Evolutionary conservation across 306 rosid species (phyloP).

Genomic region (Argentina anserina): DNA sequence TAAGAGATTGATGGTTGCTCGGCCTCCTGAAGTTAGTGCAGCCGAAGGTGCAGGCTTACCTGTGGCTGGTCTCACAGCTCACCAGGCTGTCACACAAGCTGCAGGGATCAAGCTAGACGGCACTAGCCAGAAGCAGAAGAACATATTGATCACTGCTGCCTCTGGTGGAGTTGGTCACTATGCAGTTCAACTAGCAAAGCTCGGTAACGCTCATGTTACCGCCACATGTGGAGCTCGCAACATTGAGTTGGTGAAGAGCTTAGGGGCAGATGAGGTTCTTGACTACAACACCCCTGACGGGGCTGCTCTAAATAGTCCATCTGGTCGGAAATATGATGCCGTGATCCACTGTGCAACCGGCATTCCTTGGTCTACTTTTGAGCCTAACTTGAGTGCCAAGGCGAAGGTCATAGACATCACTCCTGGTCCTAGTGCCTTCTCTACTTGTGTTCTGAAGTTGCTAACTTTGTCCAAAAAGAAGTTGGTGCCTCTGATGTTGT

Average conservation of each 20-base stretch:
- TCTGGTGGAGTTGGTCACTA: slow-evolving; percentile 84
- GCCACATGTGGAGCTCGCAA: slow-evolving; percentile 82
- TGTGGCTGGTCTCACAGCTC: slow-evolving; percentile 60
- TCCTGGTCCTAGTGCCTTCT: slow-evolving; percentile 36
- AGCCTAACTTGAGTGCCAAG: slow-evolving; percentile 51
- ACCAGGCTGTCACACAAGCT: slow-evolving; percentile 51
- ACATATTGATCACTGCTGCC: slow-evolving; percentile 72
- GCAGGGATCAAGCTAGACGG: slow-evolving; percentile 67
- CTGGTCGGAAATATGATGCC: slow-evolving; percentile 59
- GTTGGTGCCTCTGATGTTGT: slow-evolving; percentile 49
- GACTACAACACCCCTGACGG: slow-evolving; percentile 75
- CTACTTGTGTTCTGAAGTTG: slow-evolving; percentile 48
- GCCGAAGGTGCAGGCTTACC: slow-evolving; percentile 59
- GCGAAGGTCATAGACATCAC: slow-evolving; percentile 67
- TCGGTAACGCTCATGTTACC: slow-evolving; percentile 68
- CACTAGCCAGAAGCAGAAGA: slow-evolving; percentile 37
- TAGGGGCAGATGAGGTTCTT: slow-evolving; percentile 77
- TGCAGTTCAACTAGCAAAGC: slow-evolving; percentile 78
- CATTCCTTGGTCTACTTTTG: slow-evolving; percentile 69
- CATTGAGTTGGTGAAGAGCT: slow-evolving; percentile 48
- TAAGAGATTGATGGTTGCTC: slow-evolving; percentile 38
- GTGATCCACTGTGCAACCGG: slow-evolving; percentile 57
- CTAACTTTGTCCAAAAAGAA: slow-evolving; percentile 62
- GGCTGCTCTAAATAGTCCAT: slow-evolving; percentile 60
- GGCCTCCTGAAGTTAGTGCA: slow-evolving; percentile 59